A percentile compares a stretch with the other conserved stretches of the same genome.
These are phyloP conservation scores for Perkinsus marinus DNA, from an alignment of 169 alveolate species.

Conservation along the genomic window DNA sequence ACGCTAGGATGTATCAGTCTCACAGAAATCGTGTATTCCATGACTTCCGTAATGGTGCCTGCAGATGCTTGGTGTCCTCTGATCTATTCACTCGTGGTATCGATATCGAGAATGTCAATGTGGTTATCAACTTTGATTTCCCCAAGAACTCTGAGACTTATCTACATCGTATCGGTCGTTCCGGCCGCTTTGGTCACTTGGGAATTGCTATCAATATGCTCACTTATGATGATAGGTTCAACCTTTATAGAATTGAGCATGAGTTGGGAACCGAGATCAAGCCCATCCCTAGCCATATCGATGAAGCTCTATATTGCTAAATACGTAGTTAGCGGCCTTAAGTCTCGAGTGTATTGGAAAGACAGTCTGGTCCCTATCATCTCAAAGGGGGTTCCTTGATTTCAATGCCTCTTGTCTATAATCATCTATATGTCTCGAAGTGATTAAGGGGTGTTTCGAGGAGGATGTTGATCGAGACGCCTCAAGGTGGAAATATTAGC, in stretches of 20 bases:
- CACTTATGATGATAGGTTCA: slow-evolving; percentile 82
- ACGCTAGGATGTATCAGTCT: slow-evolving; percentile 91
- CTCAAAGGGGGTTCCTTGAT: too few species aligned
- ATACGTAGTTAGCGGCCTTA: neutral
- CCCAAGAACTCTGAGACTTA: slow-evolving; percentile 89
- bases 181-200: slow-evolving; percentile 95
- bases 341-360: neutral
- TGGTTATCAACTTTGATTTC: slow-evolving; percentile 96
- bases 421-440: too few species aligned
- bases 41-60: slow-evolving; percentile 92
- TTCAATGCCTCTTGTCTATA: too few species aligned
- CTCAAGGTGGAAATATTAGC: too few species aligned
- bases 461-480: too few species aligned
- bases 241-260: slow-evolving; percentile 74
- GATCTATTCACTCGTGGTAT: slow-evolving; percentile 98
- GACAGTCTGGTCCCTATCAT: too few species aligned
- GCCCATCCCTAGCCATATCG: slow-evolving; percentile 86
- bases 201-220: slow-evolving; percentile 92
- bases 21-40: slow-evolving; percentile 93
- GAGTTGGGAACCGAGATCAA: slow-evolving; percentile 94
- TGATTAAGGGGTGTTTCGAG: too few species aligned
- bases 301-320: slow-evolving; percentile 72
- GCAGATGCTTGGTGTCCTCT: slow-evolving; percentile 62
- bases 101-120: slow-evolving; percentile 93
- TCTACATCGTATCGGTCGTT: slow-evolving; percentile 91